These are phyloP conservation scores for Cercospora zeae-maydis DNA, from an alignment of 2,329 filamentous ascomycete genomes.

Conservation along the genomic window DNA sequence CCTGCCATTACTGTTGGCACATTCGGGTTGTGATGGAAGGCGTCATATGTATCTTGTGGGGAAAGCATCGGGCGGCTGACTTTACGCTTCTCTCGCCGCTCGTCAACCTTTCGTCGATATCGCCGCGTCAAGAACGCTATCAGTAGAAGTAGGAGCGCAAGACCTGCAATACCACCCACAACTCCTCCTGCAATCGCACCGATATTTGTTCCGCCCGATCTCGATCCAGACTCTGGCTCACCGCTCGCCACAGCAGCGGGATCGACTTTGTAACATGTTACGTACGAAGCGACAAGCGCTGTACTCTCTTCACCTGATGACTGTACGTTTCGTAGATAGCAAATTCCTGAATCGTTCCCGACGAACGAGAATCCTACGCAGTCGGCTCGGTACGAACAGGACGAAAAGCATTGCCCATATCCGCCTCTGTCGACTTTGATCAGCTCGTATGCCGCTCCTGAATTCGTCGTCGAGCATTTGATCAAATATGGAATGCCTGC, in stretches of 20 bases:
- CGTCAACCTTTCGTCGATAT: slow-evolving; percentile 11
- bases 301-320: slow-evolving; percentile 22
- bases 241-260: slow-evolving; percentile 16
- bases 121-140: slow-evolving; percentile 14
- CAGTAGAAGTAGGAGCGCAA: slow-evolving; percentile 10
- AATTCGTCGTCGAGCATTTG: slow-evolving; percentile 30
- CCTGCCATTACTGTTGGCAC: slow-evolving; percentile 7
- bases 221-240: background rate
- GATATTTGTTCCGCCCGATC: slow-evolving; percentile 2
- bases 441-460: slow-evolving; percentile 21
- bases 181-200: slow-evolving; percentile 21
- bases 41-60: slow-evolving; percentile 6
- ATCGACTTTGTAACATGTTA: slow-evolving; percentile 26
- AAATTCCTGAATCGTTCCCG: slow-evolving; percentile 28
- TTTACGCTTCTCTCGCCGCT: slow-evolving; percentile 8
- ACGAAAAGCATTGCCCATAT: slow-evolving; percentile 32
- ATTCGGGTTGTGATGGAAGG: slow-evolving; percentile 1
- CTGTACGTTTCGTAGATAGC: slow-evolving; percentile 28
- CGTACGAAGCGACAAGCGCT: slow-evolving; percentile 26
- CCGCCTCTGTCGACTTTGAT: slow-evolving; percentile 27
- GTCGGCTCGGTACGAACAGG: slow-evolving; percentile 24
- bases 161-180: slow-evolving; percentile 13
- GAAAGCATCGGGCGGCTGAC: slow-evolving; percentile 5
- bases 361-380: slow-evolving; percentile 33
- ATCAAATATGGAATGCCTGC: slow-evolving; percentile 29